Conservation (phyloP, 768 basidiomycete genomes). For the Mycena albidolilacea region DNA sequence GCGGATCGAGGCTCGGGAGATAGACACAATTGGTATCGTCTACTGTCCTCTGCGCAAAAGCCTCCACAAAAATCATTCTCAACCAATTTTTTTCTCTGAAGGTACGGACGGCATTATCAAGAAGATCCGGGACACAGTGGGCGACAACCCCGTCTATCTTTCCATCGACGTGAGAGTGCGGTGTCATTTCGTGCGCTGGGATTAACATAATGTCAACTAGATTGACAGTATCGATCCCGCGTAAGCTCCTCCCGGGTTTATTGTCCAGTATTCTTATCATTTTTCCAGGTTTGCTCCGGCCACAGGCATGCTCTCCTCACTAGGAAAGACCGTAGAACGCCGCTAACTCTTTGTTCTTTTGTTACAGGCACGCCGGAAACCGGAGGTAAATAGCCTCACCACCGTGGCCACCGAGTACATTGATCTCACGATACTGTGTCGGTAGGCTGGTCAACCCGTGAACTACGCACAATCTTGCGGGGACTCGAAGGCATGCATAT, state of each 20-base stretch:
- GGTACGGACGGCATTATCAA: slow-evolving; percentile 84
- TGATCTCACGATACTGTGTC: slow-evolving; percentile 46
- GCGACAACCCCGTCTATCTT: slow-evolving; percentile 81
- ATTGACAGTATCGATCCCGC: slow-evolving; percentile 87
- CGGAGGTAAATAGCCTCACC: neutral
- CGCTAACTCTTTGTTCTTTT: neutral
- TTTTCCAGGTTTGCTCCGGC: slow-evolving; percentile 75
- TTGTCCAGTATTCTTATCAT: neutral
- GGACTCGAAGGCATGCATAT: slow-evolving; percentile 83
- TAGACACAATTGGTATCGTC: slow-evolving; percentile 78
- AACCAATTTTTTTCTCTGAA: slow-evolving; percentile 41
- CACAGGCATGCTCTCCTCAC: slow-evolving; percentile 61
- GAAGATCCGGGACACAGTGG: slow-evolving; percentile 85
- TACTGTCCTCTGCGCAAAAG: neutral
- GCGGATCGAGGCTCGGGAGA: slow-evolving; percentile 87
- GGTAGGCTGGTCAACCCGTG: slow-evolving; percentile 88
- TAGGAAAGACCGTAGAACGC: neutral
- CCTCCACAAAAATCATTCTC: neutral
- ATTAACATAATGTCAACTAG: slow-evolving; percentile 48
- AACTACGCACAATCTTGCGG: slow-evolving; percentile 81
- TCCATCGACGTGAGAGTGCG: slow-evolving; percentile 75
- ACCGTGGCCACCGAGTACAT: neutral
- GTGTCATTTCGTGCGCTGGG: neutral
- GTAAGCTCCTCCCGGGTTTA: neutral
- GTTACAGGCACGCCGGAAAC: neutral